Evolutionary conservation across 2,329 filamentous ascomycete species (phyloP).

Genomic region (Fusarium sp.): DNA sequence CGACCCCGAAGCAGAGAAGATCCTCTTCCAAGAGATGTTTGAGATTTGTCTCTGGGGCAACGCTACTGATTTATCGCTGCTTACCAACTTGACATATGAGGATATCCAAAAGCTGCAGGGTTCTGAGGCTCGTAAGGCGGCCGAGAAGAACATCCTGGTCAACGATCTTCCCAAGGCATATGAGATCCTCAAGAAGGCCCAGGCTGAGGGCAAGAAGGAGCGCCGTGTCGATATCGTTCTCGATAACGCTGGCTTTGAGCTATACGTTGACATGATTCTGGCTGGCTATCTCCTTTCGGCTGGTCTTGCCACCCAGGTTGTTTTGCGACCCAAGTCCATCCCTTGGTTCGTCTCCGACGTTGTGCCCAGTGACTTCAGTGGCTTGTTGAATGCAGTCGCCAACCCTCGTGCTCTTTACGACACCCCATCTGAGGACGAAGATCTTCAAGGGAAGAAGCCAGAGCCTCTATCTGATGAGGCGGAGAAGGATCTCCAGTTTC

Average conservation of each 20-base stretch:
- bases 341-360: conserved; percentile 99
- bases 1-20: conserved; percentile 76
- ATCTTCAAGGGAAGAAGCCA: conserved; percentile 67
- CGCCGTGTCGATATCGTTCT: conserved; percentile 92
- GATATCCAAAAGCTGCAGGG: conserved; percentile 98
- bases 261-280: conserved; percentile 94
- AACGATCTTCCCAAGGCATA: conserved; percentile 87
- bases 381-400: conserved; percentile 84
- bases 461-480: conserved; percentile 76
- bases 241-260: conserved; percentile 96
- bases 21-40: conserved; percentile 92
- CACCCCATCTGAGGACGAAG: conserved; percentile 76
- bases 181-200: conserved; percentile 72
- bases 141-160: conserved; percentile 90
- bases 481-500: conserved; percentile 73
- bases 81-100: conserved; percentile 91
- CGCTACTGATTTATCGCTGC: conserved; percentile 90
- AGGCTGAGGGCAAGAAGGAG: conserved; percentile 72
- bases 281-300: conserved; percentile 89
- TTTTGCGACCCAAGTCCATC: conserved; percentile 93
- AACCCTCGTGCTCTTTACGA: conserved; percentile 84
- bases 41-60: conserved; percentile 98
- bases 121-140: conserved; percentile 83
- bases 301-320: conserved; percentile 85
- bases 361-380: conserved; percentile 83